Percentiles rank a stretch among this genome's conserved stretches.
Conservation (phyloP, 768 basidiomycete genomes). For the Mycena capillaripes region DNA sequence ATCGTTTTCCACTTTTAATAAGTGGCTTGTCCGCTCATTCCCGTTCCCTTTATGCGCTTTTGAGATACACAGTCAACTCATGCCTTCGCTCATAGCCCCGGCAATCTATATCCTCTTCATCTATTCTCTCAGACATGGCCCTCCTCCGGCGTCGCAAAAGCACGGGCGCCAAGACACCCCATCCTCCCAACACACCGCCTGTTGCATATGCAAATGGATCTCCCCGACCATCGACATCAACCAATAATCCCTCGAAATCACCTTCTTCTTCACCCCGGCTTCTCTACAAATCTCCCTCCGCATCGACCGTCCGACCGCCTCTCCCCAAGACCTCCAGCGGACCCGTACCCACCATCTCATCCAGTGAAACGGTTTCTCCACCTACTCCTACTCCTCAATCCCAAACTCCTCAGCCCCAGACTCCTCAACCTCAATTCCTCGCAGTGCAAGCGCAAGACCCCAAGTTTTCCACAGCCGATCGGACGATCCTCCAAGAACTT, state of each 20-base stretch:
- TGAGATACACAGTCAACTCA: constrained; percentile 5
- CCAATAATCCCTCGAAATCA: constrained; percentile 19
- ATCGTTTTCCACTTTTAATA: constrained; percentile 8
- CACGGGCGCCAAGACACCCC: constrained; percentile 43
- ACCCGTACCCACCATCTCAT: constrained; percentile 22
- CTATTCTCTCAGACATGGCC: constrained; percentile 37
- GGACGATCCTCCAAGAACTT: constrained; percentile 71
- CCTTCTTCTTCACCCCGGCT: constrained; percentile 24
- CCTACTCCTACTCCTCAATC: too few relatives aligned
- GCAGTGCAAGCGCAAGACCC: constrained; percentile 36
- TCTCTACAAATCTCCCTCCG: constrained; percentile 29
- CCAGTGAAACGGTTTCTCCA: constrained; percentile 14
- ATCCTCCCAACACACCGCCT: constrained; percentile 33
- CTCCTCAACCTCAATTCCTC: constrained; percentile 5
- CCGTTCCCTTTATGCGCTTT: neutral
- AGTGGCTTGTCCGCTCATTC: neutral
- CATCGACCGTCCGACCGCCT: constrained; percentile 24
- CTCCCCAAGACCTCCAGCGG: constrained; percentile 32
- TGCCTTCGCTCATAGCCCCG: constrained; percentile 18
- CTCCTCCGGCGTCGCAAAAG: constrained; percentile 51
- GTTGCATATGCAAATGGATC: neutral
- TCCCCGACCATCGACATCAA: constrained; percentile 22
- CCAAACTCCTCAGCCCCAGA: too few relatives aligned
- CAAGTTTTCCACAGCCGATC: constrained; percentile 73
- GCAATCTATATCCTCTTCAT: constrained; percentile 21